These are phyloP conservation scores for Leptographium lundbergii DNA, from an alignment of 2,329 filamentous ascomycete genomes.

Conservation along the genomic window DNA sequence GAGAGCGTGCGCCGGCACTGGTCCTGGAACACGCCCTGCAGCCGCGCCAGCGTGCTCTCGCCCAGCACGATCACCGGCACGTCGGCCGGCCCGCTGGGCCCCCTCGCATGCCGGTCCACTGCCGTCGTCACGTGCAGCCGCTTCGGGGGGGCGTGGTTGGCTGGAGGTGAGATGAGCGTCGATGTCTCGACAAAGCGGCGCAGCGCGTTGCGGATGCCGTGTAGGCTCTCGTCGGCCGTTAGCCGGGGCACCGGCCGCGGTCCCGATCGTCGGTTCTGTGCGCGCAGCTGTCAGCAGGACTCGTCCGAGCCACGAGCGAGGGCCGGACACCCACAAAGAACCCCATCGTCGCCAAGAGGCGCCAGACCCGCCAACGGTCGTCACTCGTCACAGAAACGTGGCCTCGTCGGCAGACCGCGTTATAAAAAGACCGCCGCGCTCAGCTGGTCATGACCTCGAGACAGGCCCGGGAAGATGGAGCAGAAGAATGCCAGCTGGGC, in stretches of 20 bases:
- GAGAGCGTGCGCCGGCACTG: constrained; percentile 24
- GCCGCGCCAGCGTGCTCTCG: constrained; percentile 32
- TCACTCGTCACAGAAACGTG: too few relatives aligned
- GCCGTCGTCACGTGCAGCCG: constrained; percentile 5
- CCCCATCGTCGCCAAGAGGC: neutral
- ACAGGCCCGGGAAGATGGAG: too few relatives aligned
- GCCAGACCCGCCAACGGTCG: too few relatives aligned
- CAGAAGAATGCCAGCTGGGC: too few relatives aligned
- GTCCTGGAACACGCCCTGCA: constrained; percentile 34
- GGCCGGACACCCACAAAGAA: neutral
- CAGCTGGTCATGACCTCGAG: too few relatives aligned
- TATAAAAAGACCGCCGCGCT: too few relatives aligned
- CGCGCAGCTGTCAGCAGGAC: neutral
- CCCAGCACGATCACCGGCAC: constrained; percentile 28
- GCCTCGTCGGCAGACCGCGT: too few relatives aligned
- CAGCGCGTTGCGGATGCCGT: constrained; percentile 5
- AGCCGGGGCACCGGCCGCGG: neutral
- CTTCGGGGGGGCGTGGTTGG: constrained; percentile 11
- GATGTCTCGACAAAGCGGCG: constrained; percentile 14
- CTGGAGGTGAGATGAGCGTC: constrained; percentile 19
- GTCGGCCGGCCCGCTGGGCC: constrained; percentile 6
- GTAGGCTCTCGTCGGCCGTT: neutral
- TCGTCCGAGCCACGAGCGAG: neutral
- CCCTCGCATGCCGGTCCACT: constrained; percentile 7
- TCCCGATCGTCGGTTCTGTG: constrained; percentile 1